These are phyloP conservation scores for Tetratostichococcus sp. DNA, from an alignment of 139 green algal genomes.

Conservation along the genomic window DNA sequence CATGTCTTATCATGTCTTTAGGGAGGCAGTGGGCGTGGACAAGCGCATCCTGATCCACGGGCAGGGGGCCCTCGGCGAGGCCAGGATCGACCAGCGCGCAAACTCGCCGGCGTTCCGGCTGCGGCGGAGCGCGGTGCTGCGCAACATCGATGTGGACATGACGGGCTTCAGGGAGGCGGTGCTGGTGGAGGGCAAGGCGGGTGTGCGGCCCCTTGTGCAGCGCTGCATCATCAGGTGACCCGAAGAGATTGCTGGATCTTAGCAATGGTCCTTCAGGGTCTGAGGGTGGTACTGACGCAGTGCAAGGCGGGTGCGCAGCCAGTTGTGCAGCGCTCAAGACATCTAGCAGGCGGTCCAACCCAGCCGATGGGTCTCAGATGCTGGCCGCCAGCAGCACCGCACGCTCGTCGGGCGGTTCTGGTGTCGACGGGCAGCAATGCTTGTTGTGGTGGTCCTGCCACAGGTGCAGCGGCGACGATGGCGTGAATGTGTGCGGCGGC, in stretches of 20 bases:
- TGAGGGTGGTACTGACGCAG: too few species aligned
- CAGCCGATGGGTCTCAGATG: too few species aligned
- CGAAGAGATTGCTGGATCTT: too few species aligned
- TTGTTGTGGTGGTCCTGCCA: too few species aligned
- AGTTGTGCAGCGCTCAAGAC: too few species aligned
- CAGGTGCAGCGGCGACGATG: constrained; percentile 51
- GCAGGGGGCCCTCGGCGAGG: constrained; percentile 48
- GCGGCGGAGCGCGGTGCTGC: constrained; percentile 32
- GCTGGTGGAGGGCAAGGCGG: constrained; percentile 26
- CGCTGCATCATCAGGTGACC: constrained; percentile 39
- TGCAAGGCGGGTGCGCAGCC: too few species aligned
- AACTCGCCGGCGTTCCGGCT: constrained; percentile 61
- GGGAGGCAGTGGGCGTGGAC: constrained; percentile 32
- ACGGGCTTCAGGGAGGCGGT: constrained; percentile 57
- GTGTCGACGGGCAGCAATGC: too few species aligned
- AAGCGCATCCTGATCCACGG: constrained; percentile 66
- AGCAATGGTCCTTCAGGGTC: too few species aligned
- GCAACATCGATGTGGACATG: constrained; percentile 57
- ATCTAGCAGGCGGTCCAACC: too few species aligned
- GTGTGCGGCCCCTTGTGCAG: constrained; percentile 39
- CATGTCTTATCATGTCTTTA: too few species aligned
- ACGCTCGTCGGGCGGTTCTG: too few species aligned
- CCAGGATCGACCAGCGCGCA: constrained; percentile 46
- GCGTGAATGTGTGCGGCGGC: constrained; percentile 30
- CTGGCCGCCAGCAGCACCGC: too few species aligned